Evolutionary conservation across 768 basidiomycete species (phyloP), one percentile per base, ranked within the genome.

Genomic region (Leucocoprinus sp.): DNA sequence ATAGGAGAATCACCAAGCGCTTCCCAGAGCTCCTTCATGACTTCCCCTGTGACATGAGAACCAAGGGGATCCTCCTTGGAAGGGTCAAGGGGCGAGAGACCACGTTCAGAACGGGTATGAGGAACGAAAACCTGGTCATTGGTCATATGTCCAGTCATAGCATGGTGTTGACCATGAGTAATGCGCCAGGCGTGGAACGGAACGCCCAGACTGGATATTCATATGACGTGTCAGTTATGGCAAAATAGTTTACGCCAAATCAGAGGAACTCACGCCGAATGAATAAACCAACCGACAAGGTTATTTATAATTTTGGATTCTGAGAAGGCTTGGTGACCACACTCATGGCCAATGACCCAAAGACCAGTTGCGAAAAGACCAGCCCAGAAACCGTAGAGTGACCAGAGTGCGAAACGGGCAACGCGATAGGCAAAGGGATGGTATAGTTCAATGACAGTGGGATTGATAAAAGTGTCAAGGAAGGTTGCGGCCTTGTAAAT

Each of bases 131-230:
- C 95, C 60, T 98, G 93, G 55, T 97, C 95, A 54, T 93, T 82
- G 23, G 85, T 87, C 78, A 96, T 78, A 64, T 97, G 93, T 12
- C 75, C 87, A 4, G 93, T 96, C 0, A 86, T 83, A 12, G 95
- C 95, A 63, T 99, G 95, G 65, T 99, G 95, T 63, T 92, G 89
- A 19, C 77, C 90, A 61, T 97, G 95, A 3, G 82, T 83, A 59
- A 96, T 90, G 52, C 91, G 77, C 95, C 93, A 98, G 4, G 91
- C 88, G 60, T 97, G 92, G 67, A 91, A 99, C 4, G 95, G 95
- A 11, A 98, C 95, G 38, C 93, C 84, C 48, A 97, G 78, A 43
- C 89, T 90, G 51, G 26, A 45, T 38, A 42, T 39, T 8, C 29
- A 17, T 24, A 54, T 55, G 47, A 57, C 40, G 53, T 55, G 57